These are phyloP conservation scores for Cryptomeria japonica DNA, from an alignment of 75 land plant species.

Conservation along the genomic window DNA sequence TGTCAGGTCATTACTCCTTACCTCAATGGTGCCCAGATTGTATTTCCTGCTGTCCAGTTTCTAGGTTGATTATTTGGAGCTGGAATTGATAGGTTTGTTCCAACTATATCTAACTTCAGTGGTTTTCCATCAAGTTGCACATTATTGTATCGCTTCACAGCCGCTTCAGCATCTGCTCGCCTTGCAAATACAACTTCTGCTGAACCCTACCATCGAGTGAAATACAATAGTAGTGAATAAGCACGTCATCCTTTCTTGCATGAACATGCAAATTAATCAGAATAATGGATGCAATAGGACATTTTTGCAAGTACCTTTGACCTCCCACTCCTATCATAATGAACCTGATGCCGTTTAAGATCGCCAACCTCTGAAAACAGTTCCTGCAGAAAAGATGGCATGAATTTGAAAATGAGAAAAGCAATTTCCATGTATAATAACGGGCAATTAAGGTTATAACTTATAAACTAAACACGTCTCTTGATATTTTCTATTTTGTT, in stretches of 20 bases:
- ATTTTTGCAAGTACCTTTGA: slow-evolving; percentile 70
- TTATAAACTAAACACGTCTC: background rate
- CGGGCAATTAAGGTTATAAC: background rate
- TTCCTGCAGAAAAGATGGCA: slow-evolving; percentile 56
- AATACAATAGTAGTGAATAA: background rate
- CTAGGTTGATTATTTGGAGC: slow-evolving; percentile 17
- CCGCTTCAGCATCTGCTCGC: slow-evolving; percentile 70
- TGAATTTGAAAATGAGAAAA: no score
- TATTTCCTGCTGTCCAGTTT: slow-evolving; percentile 28
- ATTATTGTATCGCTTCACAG: slow-evolving; percentile 84
- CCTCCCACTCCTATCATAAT: slow-evolving; percentile 94
- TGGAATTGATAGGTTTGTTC: slow-evolving; percentile 59
- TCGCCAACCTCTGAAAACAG: slow-evolving; percentile 96
- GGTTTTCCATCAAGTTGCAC: slow-evolving; percentile 98
- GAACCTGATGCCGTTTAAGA: slow-evolving; percentile 67
- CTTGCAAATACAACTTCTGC: slow-evolving; percentile 93
- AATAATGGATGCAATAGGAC: background rate
- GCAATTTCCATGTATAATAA: background rate
- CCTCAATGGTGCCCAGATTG: background rate
- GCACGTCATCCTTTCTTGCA: background rate
- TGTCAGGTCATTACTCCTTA: background rate
- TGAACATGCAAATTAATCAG: background rate
- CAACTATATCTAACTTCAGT: slow-evolving; percentile 88
- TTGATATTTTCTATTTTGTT: background rate
- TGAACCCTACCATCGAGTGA: slow-evolving; percentile 58